Evolutionary conservation across 768 basidiomycete genomes (phyloP).

Genomic region (Xerocomus potaroensis): DNA sequence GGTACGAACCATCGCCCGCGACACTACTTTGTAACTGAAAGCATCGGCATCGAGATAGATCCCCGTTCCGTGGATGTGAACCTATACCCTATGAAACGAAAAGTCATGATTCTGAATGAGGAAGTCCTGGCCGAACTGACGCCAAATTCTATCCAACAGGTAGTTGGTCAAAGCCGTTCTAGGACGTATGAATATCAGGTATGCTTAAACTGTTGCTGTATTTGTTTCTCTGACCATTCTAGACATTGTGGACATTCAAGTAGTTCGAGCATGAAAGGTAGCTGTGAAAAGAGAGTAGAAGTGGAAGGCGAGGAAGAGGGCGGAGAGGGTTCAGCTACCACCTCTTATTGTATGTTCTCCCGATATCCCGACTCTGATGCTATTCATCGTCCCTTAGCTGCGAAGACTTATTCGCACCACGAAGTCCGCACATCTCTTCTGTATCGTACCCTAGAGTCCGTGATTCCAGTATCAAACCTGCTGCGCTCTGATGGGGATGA

Average conservation of each 20-base stretch:
- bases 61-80: conserved; percentile 93
- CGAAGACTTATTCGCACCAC: conserved; percentile 73
- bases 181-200: conserved; percentile 73
- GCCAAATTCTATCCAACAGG: conserved; percentile 66
- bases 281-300: conserved; percentile 37
- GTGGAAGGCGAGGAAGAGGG: conserved; percentile 33
- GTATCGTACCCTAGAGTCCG: conserved; percentile 91
- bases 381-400: conserved; percentile 12
- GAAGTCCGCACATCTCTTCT: conserved; percentile 88
- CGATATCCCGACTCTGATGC: not conserved
- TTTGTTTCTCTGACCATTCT: not conserved
- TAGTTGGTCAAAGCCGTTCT: conserved; percentile 62
- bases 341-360: conserved; percentile 23
- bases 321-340: conserved; percentile 23
- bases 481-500: conserved; percentile 36
- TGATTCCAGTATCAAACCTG: conserved; percentile 73
- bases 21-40: not conserved
- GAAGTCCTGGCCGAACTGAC: conserved; percentile 78
- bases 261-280: conserved; percentile 22
- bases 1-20: conserved; percentile 43
- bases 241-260: conserved; percentile 57
- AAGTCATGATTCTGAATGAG: conserved; percentile 92
- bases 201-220: not conserved
- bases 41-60: conserved; percentile 69
- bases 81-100: conserved; percentile 95